Evolutionary conservation across 1,284 basidiomycete genomes (phyloP).

Genomic region (Ganoderma lucidum): DNA sequence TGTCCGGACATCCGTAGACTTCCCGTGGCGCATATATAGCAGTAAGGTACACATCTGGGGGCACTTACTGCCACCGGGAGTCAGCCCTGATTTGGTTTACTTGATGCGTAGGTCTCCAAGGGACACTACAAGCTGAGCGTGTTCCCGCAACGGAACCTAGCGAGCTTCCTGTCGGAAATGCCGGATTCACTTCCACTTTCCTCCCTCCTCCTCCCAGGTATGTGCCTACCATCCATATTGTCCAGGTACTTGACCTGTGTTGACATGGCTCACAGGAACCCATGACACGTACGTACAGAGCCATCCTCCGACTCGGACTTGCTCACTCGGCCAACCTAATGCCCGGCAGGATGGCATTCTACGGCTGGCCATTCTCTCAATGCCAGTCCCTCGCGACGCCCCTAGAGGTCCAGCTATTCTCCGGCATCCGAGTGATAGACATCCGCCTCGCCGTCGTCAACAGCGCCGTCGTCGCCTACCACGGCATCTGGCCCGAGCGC

Average conservation of each 20-base stretch:
- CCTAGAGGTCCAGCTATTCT: constrained; percentile 64
- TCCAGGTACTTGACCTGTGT: background rate
- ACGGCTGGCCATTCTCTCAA: constrained; percentile 82
- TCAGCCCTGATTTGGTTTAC: background rate
- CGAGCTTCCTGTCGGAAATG: constrained; percentile 70
- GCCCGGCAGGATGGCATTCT: constrained; percentile 70
- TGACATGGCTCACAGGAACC: constrained; percentile 53
- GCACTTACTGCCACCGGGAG: background rate
- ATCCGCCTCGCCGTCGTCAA: constrained; percentile 78
- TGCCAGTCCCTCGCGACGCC: constrained; percentile 68
- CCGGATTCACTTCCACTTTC: constrained; percentile 74
- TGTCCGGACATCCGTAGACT: constrained; percentile 49
- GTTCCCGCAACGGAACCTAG: constrained; percentile 61
- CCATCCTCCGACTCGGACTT: background rate
- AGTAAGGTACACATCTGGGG: constrained; percentile 49
- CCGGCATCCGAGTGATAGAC: constrained; percentile 83
- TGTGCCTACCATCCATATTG: constrained; percentile 29
- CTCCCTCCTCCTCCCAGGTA: constrained; percentile 78
- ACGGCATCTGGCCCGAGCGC: constrained; percentile 77
- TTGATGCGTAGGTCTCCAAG: constrained; percentile 34
- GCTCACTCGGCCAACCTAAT: background rate
- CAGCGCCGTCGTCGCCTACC: constrained; percentile 75
- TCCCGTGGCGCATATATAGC: constrained; percentile 65
- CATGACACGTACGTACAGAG: constrained; percentile 68
- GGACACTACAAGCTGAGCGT: constrained; percentile 57